Base-by-base conservation (phyloP, 805 yeast species). In the Sugiyamaella smithiae region DNA sequence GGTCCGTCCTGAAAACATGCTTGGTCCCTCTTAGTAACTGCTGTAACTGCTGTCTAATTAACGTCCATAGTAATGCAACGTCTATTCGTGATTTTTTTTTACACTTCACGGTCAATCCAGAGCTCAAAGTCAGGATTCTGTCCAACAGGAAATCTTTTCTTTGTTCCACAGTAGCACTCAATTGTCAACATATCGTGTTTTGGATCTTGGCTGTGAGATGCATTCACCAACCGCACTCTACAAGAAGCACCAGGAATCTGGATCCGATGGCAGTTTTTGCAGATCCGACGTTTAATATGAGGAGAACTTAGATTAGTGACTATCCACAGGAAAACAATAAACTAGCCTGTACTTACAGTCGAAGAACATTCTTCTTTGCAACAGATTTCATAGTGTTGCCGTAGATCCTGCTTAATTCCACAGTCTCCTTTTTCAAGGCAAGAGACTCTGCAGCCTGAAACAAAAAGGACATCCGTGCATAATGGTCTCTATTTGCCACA, bases 1-100 rank as follows among this genome's bases (percentile, higher is more conserved):
- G 95, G 99, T 93, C 60, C 82, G 87, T 69, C 99, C 99, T 58
- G 98, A 93, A 76, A 80, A 86, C 66, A 93, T 93, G 99, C 83
- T 93, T 73, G 96, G 97, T 55, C 98, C 99, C 64, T 55, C 80
- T 71, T 62, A 70, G 17, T 20, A 32, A 9, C n/a, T n/a, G n/a
- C n/a, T n/a, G 33, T 16, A 29, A 29, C 33, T 29, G 33, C 33
- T 29, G 4, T 16, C 16, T 16, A 29, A 16, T 29, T 29, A 16
- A 4, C 14, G n/a, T 29, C 33, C 8, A 4, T 29, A n/a, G 7
- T 29, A 5, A 29, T 29, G 33, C 33, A n/a, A 7, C 31, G 12
- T n/a, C n/a, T n/a, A n/a, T n/a, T n/a, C n/a, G n/a, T n/a, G n/a
- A n/a, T n/a, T n/a, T n/a, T n/a, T n/a, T n/a, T n/a, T n/a, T n/a